Base-by-base conservation (phyloP, 345 rosid genomes). In the Punica granatum region DNA sequence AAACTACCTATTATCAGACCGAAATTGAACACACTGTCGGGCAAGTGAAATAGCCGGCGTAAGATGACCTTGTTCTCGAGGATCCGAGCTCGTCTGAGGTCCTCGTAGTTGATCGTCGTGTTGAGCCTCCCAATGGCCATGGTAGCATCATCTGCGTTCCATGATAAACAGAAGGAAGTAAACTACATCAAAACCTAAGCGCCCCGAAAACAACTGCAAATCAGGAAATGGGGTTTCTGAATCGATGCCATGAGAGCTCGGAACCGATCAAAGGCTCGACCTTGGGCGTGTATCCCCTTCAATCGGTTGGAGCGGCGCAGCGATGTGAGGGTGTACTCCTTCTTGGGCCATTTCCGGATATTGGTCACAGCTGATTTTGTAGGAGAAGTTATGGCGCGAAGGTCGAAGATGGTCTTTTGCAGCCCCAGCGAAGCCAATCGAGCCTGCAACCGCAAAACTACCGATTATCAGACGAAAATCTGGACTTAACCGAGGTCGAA, bases 391-490 rank as follows among this genome's bases (percentile, higher is more conserved):
- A 77, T n/a, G 0, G 77, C 70, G 14, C 75, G 75, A 31, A 75
- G 77, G 15, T 75, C 75, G 61, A 73, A 70, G 30, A 77, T 42
- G 12, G 77, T 65, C 44, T 74, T 75, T 4, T 65, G 77, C 43
- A 80, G 71, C 28, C 84, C 84, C 37, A 80, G 71, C 13, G 84
- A 67, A 42, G 69, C 76, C 71, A 80, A 73, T 56, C 84, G 72
- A 56, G 78, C 83, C 80, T 78, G 68, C 31, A 23, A 51, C n/a
- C 58, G 30, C 21, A 23, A 5, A 4, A 7, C 1, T 21, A 7
- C 7, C 28, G 30, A 25, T 7, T 8, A 23, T 51, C 28, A 51
- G 58, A 51, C 41, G 41, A 11, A 37, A 37, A 37, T 37, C 6
- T 37, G 41, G 41, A 11, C 11, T 37, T n/a, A n/a, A n/a, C 51